A percentile compares a stretch with the other conserved stretches of the same genome.
Evolutionary conservation across 1,284 basidiomycete genomes (phyloP).

Genomic region (Ganoderma lucidum): DNA sequence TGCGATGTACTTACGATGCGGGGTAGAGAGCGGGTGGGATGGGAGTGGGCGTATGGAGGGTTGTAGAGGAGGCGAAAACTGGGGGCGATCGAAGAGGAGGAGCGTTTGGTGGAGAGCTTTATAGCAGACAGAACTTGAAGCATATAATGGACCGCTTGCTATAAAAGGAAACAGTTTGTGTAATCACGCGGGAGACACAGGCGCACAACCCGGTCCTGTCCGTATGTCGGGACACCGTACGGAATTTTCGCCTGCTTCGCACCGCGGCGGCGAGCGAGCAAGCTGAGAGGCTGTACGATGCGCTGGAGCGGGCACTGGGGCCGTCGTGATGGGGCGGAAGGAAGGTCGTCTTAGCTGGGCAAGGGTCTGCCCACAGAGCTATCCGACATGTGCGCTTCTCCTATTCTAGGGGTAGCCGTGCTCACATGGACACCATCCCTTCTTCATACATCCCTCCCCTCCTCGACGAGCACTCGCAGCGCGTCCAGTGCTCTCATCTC

Average conservation of each 20-base stretch:
- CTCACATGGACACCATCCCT: constrained; percentile 25
- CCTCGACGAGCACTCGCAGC: not conserved
- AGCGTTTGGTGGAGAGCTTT: constrained; percentile 30
- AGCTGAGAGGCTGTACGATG: constrained; percentile 7
- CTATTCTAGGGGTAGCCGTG: constrained; percentile 11
- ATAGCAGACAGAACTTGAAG: constrained; percentile 35
- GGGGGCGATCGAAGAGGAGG: constrained; percentile 28
- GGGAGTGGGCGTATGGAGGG: constrained; percentile 6
- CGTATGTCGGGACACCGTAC: constrained; percentile 37
- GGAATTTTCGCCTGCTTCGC: constrained; percentile 17
- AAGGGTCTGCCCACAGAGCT: constrained; percentile 12
- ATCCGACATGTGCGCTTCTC: constrained; percentile 24
- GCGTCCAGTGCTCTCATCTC: not conserved
- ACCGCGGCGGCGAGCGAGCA: constrained; percentile 17
- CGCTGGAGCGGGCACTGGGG: not conserved
- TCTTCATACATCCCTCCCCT: constrained; percentile 8
- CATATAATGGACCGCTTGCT: constrained; percentile 32
- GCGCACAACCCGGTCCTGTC: constrained; percentile 37
- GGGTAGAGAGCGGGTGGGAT: constrained; percentile 3
- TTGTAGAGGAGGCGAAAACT: constrained; percentile 21
- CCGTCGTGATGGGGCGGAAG: constrained; percentile 18
- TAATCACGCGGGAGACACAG: constrained; percentile 31
- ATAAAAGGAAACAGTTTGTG: constrained; percentile 28
- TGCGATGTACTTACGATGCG: constrained; percentile 18
- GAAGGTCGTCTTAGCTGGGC: not conserved